Conservation (phyloP, 192 early-diverging fungal genomes). For the Rhizophlyctis rosea region DNA sequence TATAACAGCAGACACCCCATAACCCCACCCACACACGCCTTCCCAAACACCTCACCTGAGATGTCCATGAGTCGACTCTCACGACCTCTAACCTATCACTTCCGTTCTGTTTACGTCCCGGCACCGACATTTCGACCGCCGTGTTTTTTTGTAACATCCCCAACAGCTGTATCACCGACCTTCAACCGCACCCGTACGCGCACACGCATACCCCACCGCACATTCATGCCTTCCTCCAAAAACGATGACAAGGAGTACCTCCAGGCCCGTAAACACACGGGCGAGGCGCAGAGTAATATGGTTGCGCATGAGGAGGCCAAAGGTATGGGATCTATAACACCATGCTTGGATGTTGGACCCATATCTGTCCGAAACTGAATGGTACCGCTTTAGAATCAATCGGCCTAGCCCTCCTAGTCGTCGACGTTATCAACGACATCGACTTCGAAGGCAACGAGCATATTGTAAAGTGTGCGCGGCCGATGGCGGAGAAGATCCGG, state of each 20-base stretch:
- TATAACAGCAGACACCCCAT: no score
- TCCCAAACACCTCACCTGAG: no score
- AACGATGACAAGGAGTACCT: background rate
- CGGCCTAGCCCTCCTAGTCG: slow-evolving; percentile 14
- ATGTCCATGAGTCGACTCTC: no score
- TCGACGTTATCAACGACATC: slow-evolving; percentile 28
- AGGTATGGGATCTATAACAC: background rate
- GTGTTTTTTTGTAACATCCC: no score
- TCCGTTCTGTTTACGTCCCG: no score
- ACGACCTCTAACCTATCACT: no score
- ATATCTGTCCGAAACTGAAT: background rate
- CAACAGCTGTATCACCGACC: no score
- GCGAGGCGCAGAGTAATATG: slow-evolving; percentile 12
- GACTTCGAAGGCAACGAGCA: slow-evolving; percentile 21
- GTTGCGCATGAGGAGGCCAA: slow-evolving; percentile 4
- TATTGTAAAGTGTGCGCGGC: slow-evolving; percentile 10
- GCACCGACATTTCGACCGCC: no score
- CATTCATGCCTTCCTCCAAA: no score
- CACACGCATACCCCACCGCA: no score
- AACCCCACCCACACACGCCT: no score
- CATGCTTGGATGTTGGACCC: background rate
- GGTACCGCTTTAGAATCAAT: background rate
- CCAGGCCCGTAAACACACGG: slow-evolving; percentile 20
- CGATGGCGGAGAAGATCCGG: slow-evolving; percentile 16
- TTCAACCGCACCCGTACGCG: no score